Evolutionary conservation across 345 rosid genomes (phyloP).

Genomic region (Rhodamnia argentea): DNA sequence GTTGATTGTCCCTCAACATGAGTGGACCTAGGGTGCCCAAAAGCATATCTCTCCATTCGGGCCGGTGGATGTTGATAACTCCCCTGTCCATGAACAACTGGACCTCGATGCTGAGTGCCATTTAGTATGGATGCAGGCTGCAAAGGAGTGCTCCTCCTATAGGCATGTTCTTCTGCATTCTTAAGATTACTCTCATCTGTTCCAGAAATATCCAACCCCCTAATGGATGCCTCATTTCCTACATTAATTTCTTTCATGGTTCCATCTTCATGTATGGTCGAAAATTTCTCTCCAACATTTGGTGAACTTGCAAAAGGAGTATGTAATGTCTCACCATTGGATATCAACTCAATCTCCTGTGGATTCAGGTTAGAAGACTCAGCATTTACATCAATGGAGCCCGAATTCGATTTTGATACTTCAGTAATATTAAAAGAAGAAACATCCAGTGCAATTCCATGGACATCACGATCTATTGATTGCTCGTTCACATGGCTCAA

Average conservation of each 20-base stretch:
- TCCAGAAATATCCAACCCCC: slow-evolving; percentile 26
- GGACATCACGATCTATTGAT: slow-evolving; percentile 33
- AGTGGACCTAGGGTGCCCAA: slow-evolving; percentile 33
- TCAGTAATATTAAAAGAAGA: slow-evolving; percentile 41
- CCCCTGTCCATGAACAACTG: slow-evolving; percentile 24
- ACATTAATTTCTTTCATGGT: slow-evolving; percentile 14
- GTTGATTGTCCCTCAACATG: slow-evolving; percentile 41
- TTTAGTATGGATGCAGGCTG: slow-evolving; percentile 32
- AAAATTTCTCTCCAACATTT: slow-evolving; percentile 16
- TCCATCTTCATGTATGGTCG: slow-evolving; percentile 23
- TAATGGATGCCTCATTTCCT: slow-evolving; percentile 29
- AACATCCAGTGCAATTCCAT: slow-evolving; percentile 29
- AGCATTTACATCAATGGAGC: slow-evolving; percentile 27
- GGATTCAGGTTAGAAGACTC: slow-evolving; percentile 24
- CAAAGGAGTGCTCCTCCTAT: slow-evolving; percentile 34
- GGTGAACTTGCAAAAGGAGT: slow-evolving; percentile 22
- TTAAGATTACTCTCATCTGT: slow-evolving; percentile 16
- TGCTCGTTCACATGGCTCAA: slow-evolving; percentile 55
- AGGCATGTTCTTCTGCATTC: slow-evolving; percentile 49
- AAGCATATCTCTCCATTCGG: slow-evolving; percentile 21
- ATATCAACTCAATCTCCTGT: slow-evolving; percentile 28
- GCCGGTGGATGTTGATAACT: slow-evolving; percentile 28
- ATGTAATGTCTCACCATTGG: slow-evolving; percentile 28
- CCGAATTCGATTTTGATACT: slow-evolving; percentile 28
- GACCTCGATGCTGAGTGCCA: slow-evolving; percentile 26